Evolutionary conservation across 345 rosid genomes (phyloP).

Genomic region (Lepidium sativum): DNA sequence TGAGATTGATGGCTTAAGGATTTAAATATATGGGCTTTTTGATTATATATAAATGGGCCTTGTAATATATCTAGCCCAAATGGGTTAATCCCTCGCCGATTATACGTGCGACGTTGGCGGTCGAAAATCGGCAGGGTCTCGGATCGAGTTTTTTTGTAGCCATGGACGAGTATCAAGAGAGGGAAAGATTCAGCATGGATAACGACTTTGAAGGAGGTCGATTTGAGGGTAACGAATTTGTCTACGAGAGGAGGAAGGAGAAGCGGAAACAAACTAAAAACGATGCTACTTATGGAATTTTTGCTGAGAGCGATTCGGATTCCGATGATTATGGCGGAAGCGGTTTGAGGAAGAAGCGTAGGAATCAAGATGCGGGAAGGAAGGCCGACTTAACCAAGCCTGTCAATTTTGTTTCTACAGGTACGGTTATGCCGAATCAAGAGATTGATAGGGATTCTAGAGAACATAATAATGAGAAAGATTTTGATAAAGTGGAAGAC

Average conservation of each 20-base stretch:
- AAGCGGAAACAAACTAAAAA: slow-evolving; percentile 56
- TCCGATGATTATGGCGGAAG: slow-evolving; percentile 34
- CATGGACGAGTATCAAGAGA: too few species aligned
- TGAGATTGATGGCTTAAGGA: not conserved
- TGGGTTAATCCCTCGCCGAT: not conserved
- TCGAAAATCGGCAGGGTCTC: not conserved
- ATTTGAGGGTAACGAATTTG: too few species aligned
- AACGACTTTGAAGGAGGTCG: too few species aligned
- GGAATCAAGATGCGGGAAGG: slow-evolving; percentile 39
- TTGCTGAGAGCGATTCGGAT: slow-evolving; percentile 40
- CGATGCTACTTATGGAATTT: slow-evolving; percentile 48
- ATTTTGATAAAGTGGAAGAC: not conserved
- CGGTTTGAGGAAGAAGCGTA: slow-evolving; percentile 39
- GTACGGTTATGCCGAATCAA: slow-evolving; percentile 56
- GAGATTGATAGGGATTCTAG: slow-evolving; percentile 49
- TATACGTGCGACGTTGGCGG: slow-evolving; percentile 15
- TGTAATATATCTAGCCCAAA: not conserved
- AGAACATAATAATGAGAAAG: slow-evolving; percentile 26
- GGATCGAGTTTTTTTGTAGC: not conserved
- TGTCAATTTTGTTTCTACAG: slow-evolving; percentile 52
- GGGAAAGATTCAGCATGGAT: too few species aligned
- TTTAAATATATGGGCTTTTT: not conserved
- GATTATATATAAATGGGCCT: not conserved
- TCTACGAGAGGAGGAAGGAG: too few species aligned
- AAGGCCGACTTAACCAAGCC: slow-evolving; percentile 56